These are phyloP conservation scores for Eucalyptus microcorys DNA, from an alignment of 345 rosid species.

Conservation along the genomic window DNA sequence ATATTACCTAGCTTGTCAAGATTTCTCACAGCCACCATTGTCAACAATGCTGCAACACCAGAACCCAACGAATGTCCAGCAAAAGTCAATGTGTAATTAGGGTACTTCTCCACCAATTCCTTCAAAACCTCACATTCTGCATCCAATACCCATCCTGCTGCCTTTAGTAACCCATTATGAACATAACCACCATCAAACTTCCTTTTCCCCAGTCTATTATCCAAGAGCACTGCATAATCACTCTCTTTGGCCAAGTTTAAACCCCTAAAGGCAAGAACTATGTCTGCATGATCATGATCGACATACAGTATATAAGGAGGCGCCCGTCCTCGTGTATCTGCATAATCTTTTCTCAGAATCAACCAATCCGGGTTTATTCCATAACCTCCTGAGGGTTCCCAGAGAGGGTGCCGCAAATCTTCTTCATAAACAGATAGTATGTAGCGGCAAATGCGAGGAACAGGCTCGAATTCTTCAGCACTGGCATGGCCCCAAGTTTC, in stretches of 20 bases:
- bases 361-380: constrained; percentile 74
- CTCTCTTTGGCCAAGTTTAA: constrained; percentile 86
- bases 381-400: constrained; percentile 91
- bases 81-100: constrained; percentile 73
- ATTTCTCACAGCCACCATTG: constrained; percentile 53
- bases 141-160: constrained; percentile 80
- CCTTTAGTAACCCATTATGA: constrained; percentile 84
- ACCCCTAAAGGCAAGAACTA: constrained; percentile 76
- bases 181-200: constrained; percentile 90
- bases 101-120: constrained; percentile 49
- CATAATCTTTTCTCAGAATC: constrained; percentile 44
- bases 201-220: constrained; percentile 74
- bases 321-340: constrained; percentile 67
- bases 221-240: constrained; percentile 74
- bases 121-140: constrained; percentile 64
- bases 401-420: constrained; percentile 63
- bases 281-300: constrained; percentile 65
- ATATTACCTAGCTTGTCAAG: constrained; percentile 58
- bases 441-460: constrained; percentile 83
- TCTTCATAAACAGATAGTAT: constrained; percentile 90
- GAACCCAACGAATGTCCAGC: constrained; percentile 95
- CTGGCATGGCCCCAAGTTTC: constrained; percentile 85
- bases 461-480: constrained; percentile 77
- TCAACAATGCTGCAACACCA: constrained; percentile 83
- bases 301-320: constrained; percentile 76